Evolutionary conservation across 495 filamentous ascomycete genomes (phyloP).

Genomic region (Xylaria scruposa): DNA sequence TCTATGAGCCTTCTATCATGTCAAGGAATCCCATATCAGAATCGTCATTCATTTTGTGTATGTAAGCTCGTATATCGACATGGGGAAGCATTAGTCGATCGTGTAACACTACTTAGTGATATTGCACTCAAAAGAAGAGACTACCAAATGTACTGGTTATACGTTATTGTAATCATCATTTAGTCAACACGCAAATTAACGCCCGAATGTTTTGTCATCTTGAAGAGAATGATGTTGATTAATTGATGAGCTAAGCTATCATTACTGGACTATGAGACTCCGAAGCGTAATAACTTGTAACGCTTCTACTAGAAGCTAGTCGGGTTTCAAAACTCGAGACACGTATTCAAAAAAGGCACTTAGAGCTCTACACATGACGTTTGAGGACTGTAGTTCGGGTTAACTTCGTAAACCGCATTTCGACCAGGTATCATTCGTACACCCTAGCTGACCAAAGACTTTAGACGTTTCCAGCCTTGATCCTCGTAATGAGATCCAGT

Average conservation of each 20-base stretch:
- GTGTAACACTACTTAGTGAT: not conserved
- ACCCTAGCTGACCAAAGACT: not conserved
- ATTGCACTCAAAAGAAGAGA: not conserved
- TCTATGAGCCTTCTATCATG: not conserved
- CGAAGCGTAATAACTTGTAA: not conserved
- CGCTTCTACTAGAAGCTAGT: not conserved
- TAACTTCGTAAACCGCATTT: not conserved
- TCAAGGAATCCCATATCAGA: not conserved
- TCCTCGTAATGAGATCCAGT: constrained; percentile 39
- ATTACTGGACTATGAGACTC: not conserved
- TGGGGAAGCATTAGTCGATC: not conserved
- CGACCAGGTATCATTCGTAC: not conserved
- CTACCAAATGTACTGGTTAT: not conserved
- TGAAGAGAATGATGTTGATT: not conserved
- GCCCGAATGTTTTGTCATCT: not conserved
- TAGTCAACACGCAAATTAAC: too few relatives aligned
- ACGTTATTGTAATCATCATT: not conserved
- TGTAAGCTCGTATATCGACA: not conserved
- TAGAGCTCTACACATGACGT: not conserved
- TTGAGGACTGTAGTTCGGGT: not conserved
- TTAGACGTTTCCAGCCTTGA: constrained; percentile 31
- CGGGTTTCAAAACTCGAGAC: not conserved
- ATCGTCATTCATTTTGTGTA: not conserved
- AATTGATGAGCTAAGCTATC: not conserved
- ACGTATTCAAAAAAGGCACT: too few relatives aligned